phyloP scores from a whole-genome alignment of 2,329 filamentous ascomycete genomes.

The Neonectria ditissima region DNA sequence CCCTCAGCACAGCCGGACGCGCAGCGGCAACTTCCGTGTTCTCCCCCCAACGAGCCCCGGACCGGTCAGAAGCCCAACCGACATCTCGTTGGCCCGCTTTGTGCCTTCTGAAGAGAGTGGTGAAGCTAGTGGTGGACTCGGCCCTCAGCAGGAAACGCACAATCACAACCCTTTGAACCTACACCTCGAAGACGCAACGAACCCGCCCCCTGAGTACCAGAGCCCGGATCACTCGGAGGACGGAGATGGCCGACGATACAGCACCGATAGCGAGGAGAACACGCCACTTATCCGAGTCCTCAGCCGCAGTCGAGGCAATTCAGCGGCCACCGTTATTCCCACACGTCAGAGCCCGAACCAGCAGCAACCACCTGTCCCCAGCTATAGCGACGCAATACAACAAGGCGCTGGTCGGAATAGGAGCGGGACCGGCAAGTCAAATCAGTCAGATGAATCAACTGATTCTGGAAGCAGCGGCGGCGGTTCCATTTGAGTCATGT shows the following conservation, averaged over 20 bases:
- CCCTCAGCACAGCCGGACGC: constrained; percentile 77
- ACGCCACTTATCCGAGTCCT: constrained; percentile 64
- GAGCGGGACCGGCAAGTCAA: constrained; percentile 40
- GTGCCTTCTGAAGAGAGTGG: constrained; percentile 78
- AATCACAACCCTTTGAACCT: constrained; percentile 54
- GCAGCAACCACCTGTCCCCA: constrained; percentile 77
- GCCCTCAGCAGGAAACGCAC: constrained; percentile 42
- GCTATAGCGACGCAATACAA: constrained; percentile 80
- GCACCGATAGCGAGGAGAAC: constrained; percentile 69
- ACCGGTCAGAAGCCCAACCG: constrained; percentile 89
- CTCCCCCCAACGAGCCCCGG: constrained; percentile 86
- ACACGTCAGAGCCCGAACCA: constrained; percentile 38
- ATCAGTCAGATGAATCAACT: constrained; percentile 29
- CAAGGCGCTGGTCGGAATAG: constrained; percentile 56
- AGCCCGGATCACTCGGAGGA: constrained; percentile 73
- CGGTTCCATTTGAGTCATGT: constrained; percentile 5
- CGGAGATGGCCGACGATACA: constrained; percentile 68
- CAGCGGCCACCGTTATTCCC: constrained; percentile 55
- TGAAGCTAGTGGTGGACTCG: constrained; percentile 59
- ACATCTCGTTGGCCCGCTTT: constrained; percentile 92
- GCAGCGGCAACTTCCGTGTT: constrained; percentile 82
- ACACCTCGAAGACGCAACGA: constrained; percentile 65
- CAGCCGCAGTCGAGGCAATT: constrained; percentile 64
- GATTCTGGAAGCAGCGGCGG: constrained; percentile 13
- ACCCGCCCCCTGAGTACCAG: constrained; percentile 78